Conservation (phyloP, 768 basidiomycete species). For the Xanthoconium purpureum region DNA sequence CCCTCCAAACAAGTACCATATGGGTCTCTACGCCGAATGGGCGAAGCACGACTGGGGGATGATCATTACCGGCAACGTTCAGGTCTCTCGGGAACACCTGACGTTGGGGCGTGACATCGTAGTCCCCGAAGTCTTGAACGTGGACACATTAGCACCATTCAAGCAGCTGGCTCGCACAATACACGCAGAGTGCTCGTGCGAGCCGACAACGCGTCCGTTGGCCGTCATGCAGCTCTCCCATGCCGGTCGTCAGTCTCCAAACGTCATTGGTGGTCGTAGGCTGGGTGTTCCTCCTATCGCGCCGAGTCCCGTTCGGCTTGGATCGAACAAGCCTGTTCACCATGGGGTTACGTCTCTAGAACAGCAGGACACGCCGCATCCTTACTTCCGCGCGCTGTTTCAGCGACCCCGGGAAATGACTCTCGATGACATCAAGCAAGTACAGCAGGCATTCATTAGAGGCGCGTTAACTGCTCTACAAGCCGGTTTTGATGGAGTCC, state of each 20-base stretch:
- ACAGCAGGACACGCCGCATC: conserved; percentile 14
- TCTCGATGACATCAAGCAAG: conserved; percentile 53
- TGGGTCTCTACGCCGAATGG: conserved; percentile 72
- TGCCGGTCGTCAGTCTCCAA: conserved; percentile 76
- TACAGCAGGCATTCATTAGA: conserved; percentile 60
- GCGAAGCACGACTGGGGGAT: conserved; percentile 79
- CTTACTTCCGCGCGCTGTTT: conserved; percentile 46
- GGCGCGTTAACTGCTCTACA: conserved; percentile 63
- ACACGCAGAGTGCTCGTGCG: conserved; percentile 32
- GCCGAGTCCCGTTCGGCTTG: conserved; percentile 62
- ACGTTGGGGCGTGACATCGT: conserved; percentile 69
- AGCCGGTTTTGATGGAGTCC: conserved; percentile 82
- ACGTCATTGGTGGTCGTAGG: conserved; percentile 64
- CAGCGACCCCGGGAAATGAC: conserved; percentile 64
- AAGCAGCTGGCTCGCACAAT: conserved; percentile 48
- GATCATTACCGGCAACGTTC: conserved; percentile 83
- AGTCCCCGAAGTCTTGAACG: conserved; percentile 45
- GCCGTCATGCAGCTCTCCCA: conserved; percentile 86
- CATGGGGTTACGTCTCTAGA: conserved; percentile 4
- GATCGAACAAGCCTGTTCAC: conserved; percentile 22
- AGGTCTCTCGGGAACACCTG: conserved; percentile 61
- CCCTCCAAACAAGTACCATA: conserved; percentile 63
- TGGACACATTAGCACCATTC: conserved; percentile 50
- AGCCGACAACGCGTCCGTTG: conserved; percentile 28
- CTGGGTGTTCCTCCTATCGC: conserved; percentile 62